Percentiles rank a stretch among this genome's conserved stretches.
Evolutionary conservation across 495 filamentous ascomycete genomes (phyloP).

Genomic region (Aspergillus nanangensis): DNA sequence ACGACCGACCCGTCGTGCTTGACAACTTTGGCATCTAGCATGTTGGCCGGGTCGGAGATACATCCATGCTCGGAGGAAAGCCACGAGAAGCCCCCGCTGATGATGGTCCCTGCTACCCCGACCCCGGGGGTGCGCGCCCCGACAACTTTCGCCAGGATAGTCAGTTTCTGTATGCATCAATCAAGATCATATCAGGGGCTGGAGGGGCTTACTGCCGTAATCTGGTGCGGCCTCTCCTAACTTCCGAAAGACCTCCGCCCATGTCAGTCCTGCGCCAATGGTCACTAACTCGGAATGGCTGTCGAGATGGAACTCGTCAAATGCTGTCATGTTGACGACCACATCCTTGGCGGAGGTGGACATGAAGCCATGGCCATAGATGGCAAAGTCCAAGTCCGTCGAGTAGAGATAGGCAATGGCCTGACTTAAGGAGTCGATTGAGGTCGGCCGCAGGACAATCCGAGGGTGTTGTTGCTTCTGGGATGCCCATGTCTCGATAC

Average conservation of each 20-base stretch:
- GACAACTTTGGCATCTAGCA: conserved; percentile 16
- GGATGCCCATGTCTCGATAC: conserved; percentile 5
- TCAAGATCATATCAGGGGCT: too few species aligned
- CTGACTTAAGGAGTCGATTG: conserved; percentile 2
- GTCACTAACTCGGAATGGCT: conserved; percentile 5
- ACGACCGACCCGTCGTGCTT: conserved; percentile 14
- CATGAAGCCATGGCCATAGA: conserved; percentile 8
- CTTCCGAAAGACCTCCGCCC: conserved; percentile 10
- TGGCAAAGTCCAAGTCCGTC: conserved; percentile 7
- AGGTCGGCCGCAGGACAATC: conserved; percentile 5
- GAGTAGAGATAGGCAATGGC: conserved; percentile 5
- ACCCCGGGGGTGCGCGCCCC: conserved; percentile 11
- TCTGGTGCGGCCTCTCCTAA: conserved; percentile 2
- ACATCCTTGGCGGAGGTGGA: conserved; percentile 10
- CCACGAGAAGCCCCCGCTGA: conserved; percentile 10
- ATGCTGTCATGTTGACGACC: conserved; percentile 9
- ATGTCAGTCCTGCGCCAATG: conserved; percentile 13
- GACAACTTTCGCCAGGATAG: too few species aligned
- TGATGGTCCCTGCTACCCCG: conserved; percentile 11
- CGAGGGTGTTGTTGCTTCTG: conserved; percentile 10
- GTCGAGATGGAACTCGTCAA: conserved; percentile 16
- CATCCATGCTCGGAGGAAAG: conserved; percentile 9
- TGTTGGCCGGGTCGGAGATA: conserved; percentile 10
- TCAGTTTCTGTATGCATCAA: too few species aligned
- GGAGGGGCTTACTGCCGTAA: conserved; percentile 13